Conservation (phyloP, 108 stramenopile genomes). For the Skeletonema costatum region DNA sequence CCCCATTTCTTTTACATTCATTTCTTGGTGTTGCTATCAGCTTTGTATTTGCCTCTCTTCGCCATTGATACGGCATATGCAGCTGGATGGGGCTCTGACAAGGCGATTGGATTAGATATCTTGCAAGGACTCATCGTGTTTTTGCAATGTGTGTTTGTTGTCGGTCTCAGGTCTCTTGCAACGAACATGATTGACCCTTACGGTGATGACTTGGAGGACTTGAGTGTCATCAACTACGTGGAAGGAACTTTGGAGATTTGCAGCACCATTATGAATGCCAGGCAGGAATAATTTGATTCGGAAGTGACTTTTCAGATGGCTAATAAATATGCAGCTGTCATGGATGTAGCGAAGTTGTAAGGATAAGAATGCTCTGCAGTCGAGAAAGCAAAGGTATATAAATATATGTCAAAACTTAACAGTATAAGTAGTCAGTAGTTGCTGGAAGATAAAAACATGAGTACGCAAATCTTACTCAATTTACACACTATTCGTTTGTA, state of each 20-base stretch:
- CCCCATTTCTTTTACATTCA: slow-evolving; percentile 62
- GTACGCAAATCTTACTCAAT: not conserved
- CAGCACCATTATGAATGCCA: slow-evolving; percentile 15
- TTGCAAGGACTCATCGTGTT: slow-evolving; percentile 43
- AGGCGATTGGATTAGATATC: slow-evolving; percentile 69
- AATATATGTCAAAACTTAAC: no score
- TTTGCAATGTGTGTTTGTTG: slow-evolving; percentile 43
- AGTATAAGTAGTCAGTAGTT: no score
- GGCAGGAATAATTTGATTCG: not conserved
- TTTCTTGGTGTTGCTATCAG: slow-evolving; percentile 50
- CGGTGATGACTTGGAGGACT: slow-evolving; percentile 51
- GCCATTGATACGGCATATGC: slow-evolving; percentile 29
- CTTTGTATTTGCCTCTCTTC: slow-evolving; percentile 52
- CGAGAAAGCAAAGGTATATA: no score
- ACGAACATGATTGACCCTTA: slow-evolving; percentile 48
- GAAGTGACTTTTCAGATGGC: not conserved
- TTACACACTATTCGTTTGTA: not conserved
- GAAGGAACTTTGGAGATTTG: slow-evolving; percentile 22
- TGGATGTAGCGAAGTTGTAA: no score
- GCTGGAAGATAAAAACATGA: not conserved
- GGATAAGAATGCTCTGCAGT: no score
- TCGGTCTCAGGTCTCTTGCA: slow-evolving; percentile 41
- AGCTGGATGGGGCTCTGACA: slow-evolving; percentile 37
- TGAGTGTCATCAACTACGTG: slow-evolving; percentile 49
- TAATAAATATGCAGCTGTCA: no score